Conservation (phyloP, 768 basidiomycete genomes). For the Lepiota subincarnata region DNA sequence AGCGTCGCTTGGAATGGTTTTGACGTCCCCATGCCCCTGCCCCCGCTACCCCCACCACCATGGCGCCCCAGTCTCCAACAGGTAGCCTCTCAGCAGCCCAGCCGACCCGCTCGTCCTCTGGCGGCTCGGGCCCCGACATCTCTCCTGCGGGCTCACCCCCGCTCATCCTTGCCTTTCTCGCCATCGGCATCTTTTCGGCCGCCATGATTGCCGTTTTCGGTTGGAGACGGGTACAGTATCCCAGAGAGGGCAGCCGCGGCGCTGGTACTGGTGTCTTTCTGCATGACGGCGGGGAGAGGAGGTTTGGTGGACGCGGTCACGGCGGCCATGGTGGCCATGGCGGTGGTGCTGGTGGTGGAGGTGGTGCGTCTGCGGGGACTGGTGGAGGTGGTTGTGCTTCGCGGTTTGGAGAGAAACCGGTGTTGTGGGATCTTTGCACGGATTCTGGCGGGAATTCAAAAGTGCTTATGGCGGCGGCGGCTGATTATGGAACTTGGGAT, state of each 20-base stretch:
- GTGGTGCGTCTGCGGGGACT: not conserved
- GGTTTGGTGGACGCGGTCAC: not conserved
- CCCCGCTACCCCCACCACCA: constrained; percentile 4
- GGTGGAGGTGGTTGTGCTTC: not conserved
- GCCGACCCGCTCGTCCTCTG: constrained; percentile 2
- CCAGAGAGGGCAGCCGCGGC: constrained; percentile 8
- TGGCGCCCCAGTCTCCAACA: not conserved
- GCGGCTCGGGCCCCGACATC: constrained; percentile 11
- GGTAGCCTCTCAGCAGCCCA: not conserved
- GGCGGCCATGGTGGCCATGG: not conserved
- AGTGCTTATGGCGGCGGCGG: constrained; percentile 10
- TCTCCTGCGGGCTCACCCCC: constrained; percentile 42
- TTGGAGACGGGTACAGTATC: constrained; percentile 34
- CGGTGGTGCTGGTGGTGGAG: not conserved
- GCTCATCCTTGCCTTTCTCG: constrained; percentile 56
- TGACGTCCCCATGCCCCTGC: constrained; percentile 7
- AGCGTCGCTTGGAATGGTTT: constrained; percentile 1
- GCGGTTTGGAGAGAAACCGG: constrained; percentile 30
- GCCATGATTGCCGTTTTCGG: constrained; percentile 46
- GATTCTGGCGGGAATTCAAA: constrained; percentile 8
- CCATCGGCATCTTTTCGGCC: constrained; percentile 51
- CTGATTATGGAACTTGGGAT: constrained; percentile 29
- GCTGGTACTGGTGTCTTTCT: not conserved
- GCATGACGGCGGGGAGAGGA: not conserved
- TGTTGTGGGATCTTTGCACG: constrained; percentile 43